A percentile compares a stretch with the other conserved stretches of the same genome.
Evolutionary conservation across 345 rosid species (phyloP).

Genomic region (Heritiera fomes): DNA sequence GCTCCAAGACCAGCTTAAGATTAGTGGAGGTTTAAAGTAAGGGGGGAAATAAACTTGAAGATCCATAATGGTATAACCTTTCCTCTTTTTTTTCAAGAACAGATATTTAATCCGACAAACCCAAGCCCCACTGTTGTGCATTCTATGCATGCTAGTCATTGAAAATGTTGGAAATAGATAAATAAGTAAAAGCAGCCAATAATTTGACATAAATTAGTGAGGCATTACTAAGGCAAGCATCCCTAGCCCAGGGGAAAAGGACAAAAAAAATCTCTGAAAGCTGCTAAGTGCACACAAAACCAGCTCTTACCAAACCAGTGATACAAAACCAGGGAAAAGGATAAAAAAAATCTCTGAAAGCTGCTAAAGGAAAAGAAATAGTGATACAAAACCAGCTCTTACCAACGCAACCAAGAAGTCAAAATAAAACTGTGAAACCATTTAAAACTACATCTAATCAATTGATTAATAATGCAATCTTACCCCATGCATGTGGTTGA

Average conservation of each 20-base stretch:
- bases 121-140: not conserved
- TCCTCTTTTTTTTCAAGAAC: not conserved
- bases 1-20: not conserved
- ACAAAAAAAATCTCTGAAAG: not conserved
- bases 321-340: not conserved
- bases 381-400: not conserved
- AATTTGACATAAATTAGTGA: not conserved
- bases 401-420: not conserved
- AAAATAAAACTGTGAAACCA: not conserved
- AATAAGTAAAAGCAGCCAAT: not conserved
- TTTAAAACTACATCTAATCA: not conserved
- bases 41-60: not conserved
- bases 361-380: not conserved
- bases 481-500: slow-evolving; percentile 38
- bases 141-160: not conserved
- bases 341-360: not conserved
- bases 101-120: not conserved
- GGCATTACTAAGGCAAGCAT: not conserved
- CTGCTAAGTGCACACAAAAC: not conserved
- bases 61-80: not conserved
- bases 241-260: not conserved
- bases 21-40: too few relatives aligned
- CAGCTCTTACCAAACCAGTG: too few relatives aligned
- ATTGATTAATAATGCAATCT: slow-evolving; percentile 11
- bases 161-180: slow-evolving; percentile 1